These are phyloP conservation scores for Licmophora abbreviata DNA, from an alignment of 108 stramenopile species.

Conservation along the genomic window DNA sequence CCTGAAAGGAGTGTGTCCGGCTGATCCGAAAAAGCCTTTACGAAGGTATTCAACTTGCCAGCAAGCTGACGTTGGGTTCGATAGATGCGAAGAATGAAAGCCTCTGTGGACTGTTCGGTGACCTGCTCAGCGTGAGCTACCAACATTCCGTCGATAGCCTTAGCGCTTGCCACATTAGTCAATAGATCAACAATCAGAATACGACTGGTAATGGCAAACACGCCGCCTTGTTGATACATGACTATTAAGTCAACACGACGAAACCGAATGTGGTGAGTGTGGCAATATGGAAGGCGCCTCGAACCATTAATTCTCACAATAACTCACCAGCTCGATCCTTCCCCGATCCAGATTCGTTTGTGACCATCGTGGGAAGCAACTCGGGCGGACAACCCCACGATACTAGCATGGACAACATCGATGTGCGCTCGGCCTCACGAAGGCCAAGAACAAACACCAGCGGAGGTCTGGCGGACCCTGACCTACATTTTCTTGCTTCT, in stretches of 20 bases:
- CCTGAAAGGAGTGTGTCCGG: conserved; percentile 76
- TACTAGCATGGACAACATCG: conserved; percentile 46
- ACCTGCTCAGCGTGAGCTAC: conserved; percentile 91
- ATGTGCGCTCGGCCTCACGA: conserved; percentile 51
- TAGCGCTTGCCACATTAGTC: conserved; percentile 49
- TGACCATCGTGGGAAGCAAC: conserved; percentile 59
- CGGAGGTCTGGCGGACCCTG: conserved; percentile 16
- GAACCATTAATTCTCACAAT: neutral
- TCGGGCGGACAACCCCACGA: conserved; percentile 67
- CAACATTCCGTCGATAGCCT: conserved; percentile 82
- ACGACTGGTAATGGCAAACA: conserved; percentile 79
- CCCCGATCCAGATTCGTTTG: conserved; percentile 68
- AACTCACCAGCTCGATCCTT: conserved; percentile 42
- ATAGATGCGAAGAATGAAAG: conserved; percentile 93
- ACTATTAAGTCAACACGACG: no score
- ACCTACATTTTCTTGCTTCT: conserved; percentile 3
- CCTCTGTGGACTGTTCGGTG: conserved; percentile 86
- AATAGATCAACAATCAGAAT: conserved; percentile 96
- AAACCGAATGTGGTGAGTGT: neutral
- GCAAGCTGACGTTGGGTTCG: conserved; percentile 54
- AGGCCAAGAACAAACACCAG: conserved; percentile 71
- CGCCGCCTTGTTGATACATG: conserved; percentile 34
- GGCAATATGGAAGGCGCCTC: neutral
- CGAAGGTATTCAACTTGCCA: conserved; percentile 29
- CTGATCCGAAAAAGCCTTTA: conserved; percentile 93